Percentiles rank a stretch among this genome's conserved stretches.
These are phyloP conservation scores for Wickerhamomyces rabaulensis DNA, from an alignment of 805 yeast genomes.

Conservation along the genomic window DNA sequence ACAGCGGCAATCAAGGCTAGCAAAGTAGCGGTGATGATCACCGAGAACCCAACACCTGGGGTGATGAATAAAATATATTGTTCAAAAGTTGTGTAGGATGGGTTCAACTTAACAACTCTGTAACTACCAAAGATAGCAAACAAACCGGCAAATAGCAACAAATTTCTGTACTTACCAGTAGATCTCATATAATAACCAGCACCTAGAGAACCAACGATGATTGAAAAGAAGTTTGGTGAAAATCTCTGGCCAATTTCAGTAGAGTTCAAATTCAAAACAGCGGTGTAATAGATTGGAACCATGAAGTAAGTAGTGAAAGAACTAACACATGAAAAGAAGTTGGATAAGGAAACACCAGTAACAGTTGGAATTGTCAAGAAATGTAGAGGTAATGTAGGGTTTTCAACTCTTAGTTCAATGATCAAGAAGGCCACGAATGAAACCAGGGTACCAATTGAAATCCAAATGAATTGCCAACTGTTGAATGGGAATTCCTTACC, in stretches of 20 bases:
- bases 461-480: constrained; percentile 28
- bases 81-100: constrained; percentile 31
- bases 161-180: constrained; percentile 54
- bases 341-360: constrained; percentile 57
- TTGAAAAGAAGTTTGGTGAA: constrained; percentile 55
- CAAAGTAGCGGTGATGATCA: constrained; percentile 59
- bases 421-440: constrained; percentile 38
- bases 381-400: constrained; percentile 59
- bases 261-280: constrained; percentile 49
- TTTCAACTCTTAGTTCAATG: constrained; percentile 37
- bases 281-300: constrained; percentile 54
- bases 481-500: constrained; percentile 41
- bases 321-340: constrained; percentile 44
- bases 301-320: constrained; percentile 44
- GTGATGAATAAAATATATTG: constrained; percentile 40
- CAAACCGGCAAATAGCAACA: constrained; percentile 37
- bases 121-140: constrained; percentile 41
- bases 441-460: constrained; percentile 28
- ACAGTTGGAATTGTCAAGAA: constrained; percentile 55
- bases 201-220: constrained; percentile 54
- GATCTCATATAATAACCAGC: constrained; percentile 60
- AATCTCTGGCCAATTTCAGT: constrained; percentile 55
- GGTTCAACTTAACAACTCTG: constrained; percentile 30
- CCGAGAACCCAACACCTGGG: constrained; percentile 52
- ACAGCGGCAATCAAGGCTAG: constrained; percentile 69